Conservation (phyloP, 306 rosid genomes). For the Cyamopsis tetragonoloba region DNA sequence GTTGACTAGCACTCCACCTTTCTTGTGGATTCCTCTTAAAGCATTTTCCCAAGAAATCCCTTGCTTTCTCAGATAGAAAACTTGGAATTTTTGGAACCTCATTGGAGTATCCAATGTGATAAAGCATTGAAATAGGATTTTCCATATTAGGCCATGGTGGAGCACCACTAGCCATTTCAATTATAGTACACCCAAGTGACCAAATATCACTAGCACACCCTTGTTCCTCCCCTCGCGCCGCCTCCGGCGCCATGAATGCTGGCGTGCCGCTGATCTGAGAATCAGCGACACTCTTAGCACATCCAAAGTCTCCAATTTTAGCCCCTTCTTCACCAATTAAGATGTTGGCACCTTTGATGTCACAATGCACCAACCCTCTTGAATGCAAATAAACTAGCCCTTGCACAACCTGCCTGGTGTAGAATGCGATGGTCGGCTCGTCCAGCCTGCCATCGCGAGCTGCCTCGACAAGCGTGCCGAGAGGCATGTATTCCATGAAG, state of each 20-base stretch:
- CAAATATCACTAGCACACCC: conserved; percentile 68
- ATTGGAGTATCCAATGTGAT: conserved; percentile 57
- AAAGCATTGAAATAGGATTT: conserved; percentile 57
- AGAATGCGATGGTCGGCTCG: conserved; percentile 31
- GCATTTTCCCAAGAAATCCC: conserved; percentile 75
- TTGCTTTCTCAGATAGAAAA: conserved; percentile 55
- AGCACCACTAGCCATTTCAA: conserved; percentile 66
- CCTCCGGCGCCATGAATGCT: conserved; percentile 91
- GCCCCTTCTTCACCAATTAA: conserved; percentile 55
- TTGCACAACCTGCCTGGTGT: conserved; percentile 40
- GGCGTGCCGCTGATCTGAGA: conserved; percentile 65
- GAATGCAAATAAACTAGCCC: conserved; percentile 76
- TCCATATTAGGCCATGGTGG: conserved; percentile 61
- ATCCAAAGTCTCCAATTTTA: conserved; percentile 83
- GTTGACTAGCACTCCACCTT: conserved; percentile 69
- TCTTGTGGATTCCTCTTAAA: conserved; percentile 61
- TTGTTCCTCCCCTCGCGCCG: conserved; percentile 79
- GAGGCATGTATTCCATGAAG: conserved; percentile 67
- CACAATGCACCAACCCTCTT: conserved; percentile 77
- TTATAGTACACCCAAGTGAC: conserved; percentile 83
- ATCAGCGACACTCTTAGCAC: conserved; percentile 43
- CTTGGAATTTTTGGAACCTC: conserved; percentile 62
- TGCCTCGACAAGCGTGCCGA: conserved; percentile 46
- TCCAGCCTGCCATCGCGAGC: conserved; percentile 38
- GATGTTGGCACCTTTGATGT: conserved; percentile 74